Conservation (phyloP, 148 eudicot species). For the Amaranthus hypochondriacus region DNA sequence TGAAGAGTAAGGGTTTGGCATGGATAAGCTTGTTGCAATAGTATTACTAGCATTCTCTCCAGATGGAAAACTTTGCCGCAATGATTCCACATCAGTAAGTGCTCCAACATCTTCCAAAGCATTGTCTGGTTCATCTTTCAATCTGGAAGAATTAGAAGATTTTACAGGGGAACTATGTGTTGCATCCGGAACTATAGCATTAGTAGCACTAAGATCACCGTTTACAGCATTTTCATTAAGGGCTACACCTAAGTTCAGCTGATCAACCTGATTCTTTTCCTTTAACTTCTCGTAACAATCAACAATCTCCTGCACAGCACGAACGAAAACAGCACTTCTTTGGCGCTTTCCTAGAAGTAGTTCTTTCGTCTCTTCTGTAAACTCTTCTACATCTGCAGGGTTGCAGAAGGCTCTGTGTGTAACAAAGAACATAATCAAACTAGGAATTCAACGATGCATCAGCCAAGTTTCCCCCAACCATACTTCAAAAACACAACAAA, state of each 20-base stretch:
- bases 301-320: constrained; percentile 84
- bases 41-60: constrained; percentile 41
- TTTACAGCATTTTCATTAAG: constrained; percentile 33
- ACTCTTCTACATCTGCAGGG: constrained; percentile 93
- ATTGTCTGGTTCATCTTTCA: constrained; percentile 36
- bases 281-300: constrained; percentile 63
- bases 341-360: constrained; percentile 70
- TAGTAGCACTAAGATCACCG: constrained; percentile 23
- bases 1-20: constrained; percentile 32
- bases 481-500: background rate
- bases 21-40: constrained; percentile 22
- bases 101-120: constrained; percentile 40
- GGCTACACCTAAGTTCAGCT: constrained; percentile 29
- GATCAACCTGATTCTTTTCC: constrained; percentile 40
- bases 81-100: constrained; percentile 37
- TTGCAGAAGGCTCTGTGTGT: constrained; percentile 85
- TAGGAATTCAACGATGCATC: background rate
- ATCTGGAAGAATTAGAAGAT: constrained; percentile 30
- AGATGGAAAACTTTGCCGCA: constrained; percentile 27
- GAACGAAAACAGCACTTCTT: constrained; percentile 86
- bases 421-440: constrained; percentile 23
- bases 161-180: constrained; percentile 24
- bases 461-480: background rate
- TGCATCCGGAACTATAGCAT: constrained; percentile 31
- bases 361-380: constrained; percentile 79